These are phyloP conservation scores for Puccinia sorghi DNA, from an alignment of 1,284 basidiomycete species.

Conservation along the genomic window DNA sequence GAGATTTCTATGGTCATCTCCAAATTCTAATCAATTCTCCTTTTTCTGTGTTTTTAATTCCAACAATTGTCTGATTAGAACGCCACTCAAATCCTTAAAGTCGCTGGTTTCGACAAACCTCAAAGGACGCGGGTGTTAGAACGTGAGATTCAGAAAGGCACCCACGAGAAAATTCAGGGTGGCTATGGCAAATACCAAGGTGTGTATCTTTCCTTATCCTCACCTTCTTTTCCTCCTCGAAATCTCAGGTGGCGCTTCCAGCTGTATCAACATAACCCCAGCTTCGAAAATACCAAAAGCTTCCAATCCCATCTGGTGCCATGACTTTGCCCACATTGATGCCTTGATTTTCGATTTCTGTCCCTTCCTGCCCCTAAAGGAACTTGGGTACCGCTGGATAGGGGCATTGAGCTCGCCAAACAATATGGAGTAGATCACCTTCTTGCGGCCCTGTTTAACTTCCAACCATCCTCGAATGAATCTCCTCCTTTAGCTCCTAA, in stretches of 20 bases:
- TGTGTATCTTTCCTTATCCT: conserved; percentile 59
- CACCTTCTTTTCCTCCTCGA: background rate
- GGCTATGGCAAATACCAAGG: conserved; percentile 99
- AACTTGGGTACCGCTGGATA: conserved; percentile 96
- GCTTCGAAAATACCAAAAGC: background rate
- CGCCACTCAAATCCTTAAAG: conserved; percentile 98
- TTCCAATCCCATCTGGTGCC: background rate
- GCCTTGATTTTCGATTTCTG: background rate
- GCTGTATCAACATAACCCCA: background rate
- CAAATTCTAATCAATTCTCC: background rate
- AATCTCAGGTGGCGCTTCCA: background rate
- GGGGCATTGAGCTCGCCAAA: conserved; percentile 79
- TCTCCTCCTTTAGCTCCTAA: conserved; percentile 96
- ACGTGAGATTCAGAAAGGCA: conserved; percentile 96
- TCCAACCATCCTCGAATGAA: conserved; percentile 76
- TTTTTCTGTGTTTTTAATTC: background rate
- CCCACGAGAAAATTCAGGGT: conserved; percentile 98
- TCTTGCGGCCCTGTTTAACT: conserved; percentile 93
- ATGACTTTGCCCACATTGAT: conserved; percentile 10
- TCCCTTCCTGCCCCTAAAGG: conserved; percentile 63
- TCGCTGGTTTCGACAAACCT: conserved; percentile 98
- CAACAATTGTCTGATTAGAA: conserved; percentile 62
- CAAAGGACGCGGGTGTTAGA: conserved; percentile 96
- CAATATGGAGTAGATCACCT: conserved; percentile 89
- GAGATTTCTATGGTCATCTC: background rate